Evolutionary conservation across 148 eudicot genomes (phyloP), one percentile per base, ranked within the genome.

Genomic region (Nepenthes mirabilis): DNA sequence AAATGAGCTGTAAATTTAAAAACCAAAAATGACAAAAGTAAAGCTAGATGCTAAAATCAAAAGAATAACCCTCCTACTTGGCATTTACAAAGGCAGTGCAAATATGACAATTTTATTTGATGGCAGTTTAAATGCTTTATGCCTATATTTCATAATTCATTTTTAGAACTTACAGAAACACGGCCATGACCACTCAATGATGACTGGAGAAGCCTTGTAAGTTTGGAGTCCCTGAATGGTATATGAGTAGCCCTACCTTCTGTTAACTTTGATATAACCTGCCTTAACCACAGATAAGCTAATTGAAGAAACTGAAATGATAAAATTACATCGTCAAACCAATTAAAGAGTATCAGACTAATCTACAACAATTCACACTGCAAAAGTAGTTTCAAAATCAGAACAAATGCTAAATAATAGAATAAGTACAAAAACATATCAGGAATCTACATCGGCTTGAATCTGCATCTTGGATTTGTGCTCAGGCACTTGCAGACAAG

Each of bases 151-250:
- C 48, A 45, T 45, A 45, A 5, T 45, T 11, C 8, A 11, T 45
- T 45, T 45, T 11, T 11, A 11, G 48, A 54, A 66, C 96, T 82
- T 81, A 93, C 98, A 56, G 98, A 93, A 62, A 93, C 95, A 67
- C 98, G 94, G 10, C 95, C 98, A 69, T 86, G 98, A 63, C 99
- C 99, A 75, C 99, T 86, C 36, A 83, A 87, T 60, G 95, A 87
- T 14, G 87, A 82, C 67, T 87, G 95, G 73, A 87, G 69, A 66
- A 87, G 70, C 37, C 95, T 83, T 36, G 95, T 87, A 33, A 87
- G 83, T 70, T 87, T 87, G 9, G 95, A 87, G 75, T 87, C 90
- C 69, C 95, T 76, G 61, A 68, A 87, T 23, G 95, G 95, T 58
- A 87, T 70, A 69, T 87, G 95, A 65, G 85, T 58, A 59, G 87